phyloP scores from a whole-genome alignment of 148 eudicot genomes.

The Arctostaphylos glauca region DNA sequence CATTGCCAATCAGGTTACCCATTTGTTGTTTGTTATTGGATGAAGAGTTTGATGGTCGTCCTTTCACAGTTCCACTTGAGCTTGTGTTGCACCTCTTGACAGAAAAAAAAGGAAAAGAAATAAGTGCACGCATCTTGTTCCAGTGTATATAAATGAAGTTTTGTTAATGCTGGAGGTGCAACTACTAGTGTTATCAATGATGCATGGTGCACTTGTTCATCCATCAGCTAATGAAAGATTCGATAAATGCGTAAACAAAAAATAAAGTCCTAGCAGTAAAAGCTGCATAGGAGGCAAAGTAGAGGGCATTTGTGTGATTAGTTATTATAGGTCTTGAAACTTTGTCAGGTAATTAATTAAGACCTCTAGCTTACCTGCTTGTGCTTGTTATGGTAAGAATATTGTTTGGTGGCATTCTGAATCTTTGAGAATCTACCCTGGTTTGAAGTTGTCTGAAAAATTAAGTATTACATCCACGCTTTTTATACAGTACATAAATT shows the following conservation, averaged over 20 bases:
- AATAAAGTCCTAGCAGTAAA: neutral
- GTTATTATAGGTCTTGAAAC: neutral
- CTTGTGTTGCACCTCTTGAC: neutral
- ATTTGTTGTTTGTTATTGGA: neutral
- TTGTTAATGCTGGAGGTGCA: neutral
- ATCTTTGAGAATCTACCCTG: neutral
- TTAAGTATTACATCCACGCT: neutral
- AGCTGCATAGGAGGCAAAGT: neutral
- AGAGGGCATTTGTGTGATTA: neutral
- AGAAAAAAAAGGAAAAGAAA: neutral
- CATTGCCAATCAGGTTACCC: neutral
- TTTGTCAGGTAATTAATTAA: neutral
- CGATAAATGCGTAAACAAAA: neutral
- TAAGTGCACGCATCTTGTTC: neutral
- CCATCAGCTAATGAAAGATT: slow-evolving; percentile 3
- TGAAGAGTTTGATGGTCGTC: slow-evolving; percentile 5
- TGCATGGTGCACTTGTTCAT: neutral
- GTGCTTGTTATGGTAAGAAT: neutral
- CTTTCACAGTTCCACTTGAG: neutral
- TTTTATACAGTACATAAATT: neutral
- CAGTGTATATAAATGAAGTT: neutral
- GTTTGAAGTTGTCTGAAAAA: neutral
- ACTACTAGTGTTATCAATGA: neutral
- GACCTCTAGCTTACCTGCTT: neutral
- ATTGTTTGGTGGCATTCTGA: neutral